These are phyloP conservation scores for Helicocarpus griseus DNA, from an alignment of 2,329 filamentous ascomycete species.

Conservation along the genomic window DNA sequence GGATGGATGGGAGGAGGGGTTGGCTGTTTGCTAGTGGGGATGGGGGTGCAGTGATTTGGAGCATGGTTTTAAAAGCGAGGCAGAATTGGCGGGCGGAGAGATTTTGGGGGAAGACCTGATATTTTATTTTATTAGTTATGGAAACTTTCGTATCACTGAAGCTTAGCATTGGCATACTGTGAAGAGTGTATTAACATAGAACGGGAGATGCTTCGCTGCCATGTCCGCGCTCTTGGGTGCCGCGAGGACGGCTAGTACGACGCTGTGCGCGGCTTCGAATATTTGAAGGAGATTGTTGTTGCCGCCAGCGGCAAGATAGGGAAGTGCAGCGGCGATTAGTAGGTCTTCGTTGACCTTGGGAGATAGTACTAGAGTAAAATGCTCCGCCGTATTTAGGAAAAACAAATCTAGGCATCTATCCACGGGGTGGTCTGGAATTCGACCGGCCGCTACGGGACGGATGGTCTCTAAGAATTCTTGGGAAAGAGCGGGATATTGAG, in stretches of 20 bases:
- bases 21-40: constrained; percentile 63
- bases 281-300: constrained; percentile 53
- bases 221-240: constrained; percentile 67
- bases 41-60: constrained; percentile 72
- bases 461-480: constrained; percentile 59
- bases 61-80: constrained; percentile 74
- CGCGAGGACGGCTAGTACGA: constrained; percentile 69
- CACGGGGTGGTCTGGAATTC: constrained; percentile 54
- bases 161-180: constrained; percentile 26
- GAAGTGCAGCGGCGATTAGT: constrained; percentile 61
- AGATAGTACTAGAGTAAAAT: constrained; percentile 63
- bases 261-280: constrained; percentile 83
- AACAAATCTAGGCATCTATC: constrained; percentile 72
- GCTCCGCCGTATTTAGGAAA: constrained; percentile 78
- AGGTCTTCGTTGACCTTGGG: constrained; percentile 60
- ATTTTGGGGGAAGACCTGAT: constrained; percentile 60
- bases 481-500: constrained; percentile 57
- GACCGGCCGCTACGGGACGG: constrained; percentile 44
- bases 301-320: constrained; percentile 58
- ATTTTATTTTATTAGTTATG: constrained; percentile 5
- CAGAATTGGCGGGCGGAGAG: constrained; percentile 80
- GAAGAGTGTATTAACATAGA: constrained; percentile 75
- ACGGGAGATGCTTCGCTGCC: constrained; percentile 62
- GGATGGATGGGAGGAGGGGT: constrained; percentile 66
- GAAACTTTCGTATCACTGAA: not conserved